These are phyloP conservation scores for Pseudomicrostroma phylloplanum DNA, from an alignment of 1,284 basidiomycete genomes.

Conservation along the genomic window DNA sequence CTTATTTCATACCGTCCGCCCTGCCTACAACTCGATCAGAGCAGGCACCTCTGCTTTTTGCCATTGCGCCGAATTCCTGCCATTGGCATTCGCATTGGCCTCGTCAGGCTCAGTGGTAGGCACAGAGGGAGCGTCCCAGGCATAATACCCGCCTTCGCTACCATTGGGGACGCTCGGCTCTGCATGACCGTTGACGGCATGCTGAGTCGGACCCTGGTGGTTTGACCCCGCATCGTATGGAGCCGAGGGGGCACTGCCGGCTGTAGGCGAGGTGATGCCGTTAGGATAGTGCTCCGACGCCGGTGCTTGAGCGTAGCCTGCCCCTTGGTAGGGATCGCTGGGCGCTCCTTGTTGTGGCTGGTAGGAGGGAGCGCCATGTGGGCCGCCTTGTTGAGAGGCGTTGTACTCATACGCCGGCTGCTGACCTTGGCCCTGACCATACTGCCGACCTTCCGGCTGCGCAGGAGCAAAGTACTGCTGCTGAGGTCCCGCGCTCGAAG, in stretches of 20 bases:
- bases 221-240: background rate
- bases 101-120: background rate
- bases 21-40: background rate
- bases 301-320: background rate
- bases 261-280: background rate
- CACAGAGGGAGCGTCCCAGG: background rate
- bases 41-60: slow-evolving; percentile 3
- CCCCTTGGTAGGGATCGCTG: background rate
- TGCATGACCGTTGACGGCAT: background rate
- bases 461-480: background rate
- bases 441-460: background rate
- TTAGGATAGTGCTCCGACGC: background rate
- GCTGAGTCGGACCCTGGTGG: background rate
- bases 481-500: background rate
- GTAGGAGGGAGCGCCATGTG: background rate
- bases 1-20: too few relatives aligned
- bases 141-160: background rate
- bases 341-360: background rate
- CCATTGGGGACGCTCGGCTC: background rate
- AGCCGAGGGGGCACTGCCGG: background rate
- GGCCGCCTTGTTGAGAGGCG: background rate
- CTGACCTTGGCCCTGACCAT: background rate
- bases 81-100: background rate
- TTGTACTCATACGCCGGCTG: background rate
- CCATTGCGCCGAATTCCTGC: background rate